Evolutionary conservation across 352 stramenopile species (phyloP), one percentile per base, ranked within the genome.

Genomic region (Pythium dissotocum): DNA sequence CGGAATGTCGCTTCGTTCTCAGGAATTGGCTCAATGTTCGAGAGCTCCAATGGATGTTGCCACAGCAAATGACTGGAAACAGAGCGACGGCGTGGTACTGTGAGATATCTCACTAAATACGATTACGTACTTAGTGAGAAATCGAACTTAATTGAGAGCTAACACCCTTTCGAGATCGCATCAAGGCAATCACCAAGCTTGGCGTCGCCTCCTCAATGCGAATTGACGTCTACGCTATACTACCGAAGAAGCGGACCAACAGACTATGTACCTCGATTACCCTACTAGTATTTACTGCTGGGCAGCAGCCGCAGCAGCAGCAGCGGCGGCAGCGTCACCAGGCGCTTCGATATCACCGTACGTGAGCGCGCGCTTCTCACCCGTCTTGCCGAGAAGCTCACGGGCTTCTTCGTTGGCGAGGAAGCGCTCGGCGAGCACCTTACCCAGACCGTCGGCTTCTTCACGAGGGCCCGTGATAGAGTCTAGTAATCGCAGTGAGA

Each of bases 281-380:
- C 8, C 10, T 21, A 55, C 33, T 24, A 67, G 8, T 30, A 44
- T 53, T 58, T 69, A 69, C 59, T 72, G 72, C 42, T 81, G 69
- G 3, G 62, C 59, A 18, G 69, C 65, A 4, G 66, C 58, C 18
- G 75, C 73, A 65, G 80, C 79, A 14, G 82, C 81, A 24, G 83
- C 79, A n/a, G 83, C 83, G 49, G 77, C 79, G 2, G 77, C 79
- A 26, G 82, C 86, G 48, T 94, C 86, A 28, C 86, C 86, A 10
- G 86, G 86, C 14, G 80, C 76, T 64, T 94, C 86, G 1, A 63
- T 72, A 53, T 93, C 76, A 30, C 86, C 86, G 66, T 93, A 94
- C 6, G 86, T 94, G 26, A 90, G 63, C 24, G 84, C 84, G n/a
- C 86, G 83, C 72, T 94, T 94, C 63, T 88, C 69, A 5, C 78